Conservation (phyloP, 1,139 yeast genomes). For the Yamadazyma kanchanaburiensis region DNA sequence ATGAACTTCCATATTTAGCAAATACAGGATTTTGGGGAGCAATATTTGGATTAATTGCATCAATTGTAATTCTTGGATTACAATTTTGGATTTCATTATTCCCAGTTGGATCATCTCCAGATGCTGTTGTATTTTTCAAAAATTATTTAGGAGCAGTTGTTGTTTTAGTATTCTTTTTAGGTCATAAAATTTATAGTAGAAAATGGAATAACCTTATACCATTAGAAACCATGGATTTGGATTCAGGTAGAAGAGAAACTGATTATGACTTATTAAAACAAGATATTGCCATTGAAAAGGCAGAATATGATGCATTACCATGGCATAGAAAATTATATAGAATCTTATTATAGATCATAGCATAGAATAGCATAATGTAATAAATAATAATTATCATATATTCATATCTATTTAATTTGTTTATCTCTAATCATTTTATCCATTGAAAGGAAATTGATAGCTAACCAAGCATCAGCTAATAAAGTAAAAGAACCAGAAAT, state of each 20-base stretch:
- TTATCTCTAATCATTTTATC: constrained; percentile 30
- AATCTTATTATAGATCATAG: neutral
- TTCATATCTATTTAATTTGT: constrained; percentile 14
- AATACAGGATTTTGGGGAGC: constrained; percentile 38
- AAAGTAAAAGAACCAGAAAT: constrained; percentile 58
- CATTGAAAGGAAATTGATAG: constrained; percentile 33
- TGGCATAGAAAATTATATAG: constrained; percentile 11
- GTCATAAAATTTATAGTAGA: constrained; percentile 39
- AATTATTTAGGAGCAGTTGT: constrained; percentile 63
- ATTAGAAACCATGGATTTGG: constrained; percentile 33
- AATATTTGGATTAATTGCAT: constrained; percentile 19
- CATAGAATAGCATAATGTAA: too few species aligned
- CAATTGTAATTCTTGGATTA: constrained; percentile 29
- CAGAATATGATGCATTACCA: constrained; percentile 14
- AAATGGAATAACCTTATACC: constrained; percentile 25
- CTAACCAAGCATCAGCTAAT: constrained; percentile 43
- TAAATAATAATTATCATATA: neutral
- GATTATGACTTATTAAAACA: constrained; percentile 37
- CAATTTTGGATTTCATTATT: constrained; percentile 43
- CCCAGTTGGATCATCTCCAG: constrained; percentile 32
- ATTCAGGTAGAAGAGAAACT: constrained; percentile 36
- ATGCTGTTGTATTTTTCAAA: constrained; percentile 48
- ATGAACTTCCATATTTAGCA: constrained; percentile 37
- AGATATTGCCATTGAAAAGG: constrained; percentile 35
- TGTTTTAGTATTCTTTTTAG: constrained; percentile 51